Evolutionary conservation across 352 stramenopile species (phyloP), one percentile per base, ranked within the genome.

Genomic region (Phytophthora chlamydospora): DNA sequence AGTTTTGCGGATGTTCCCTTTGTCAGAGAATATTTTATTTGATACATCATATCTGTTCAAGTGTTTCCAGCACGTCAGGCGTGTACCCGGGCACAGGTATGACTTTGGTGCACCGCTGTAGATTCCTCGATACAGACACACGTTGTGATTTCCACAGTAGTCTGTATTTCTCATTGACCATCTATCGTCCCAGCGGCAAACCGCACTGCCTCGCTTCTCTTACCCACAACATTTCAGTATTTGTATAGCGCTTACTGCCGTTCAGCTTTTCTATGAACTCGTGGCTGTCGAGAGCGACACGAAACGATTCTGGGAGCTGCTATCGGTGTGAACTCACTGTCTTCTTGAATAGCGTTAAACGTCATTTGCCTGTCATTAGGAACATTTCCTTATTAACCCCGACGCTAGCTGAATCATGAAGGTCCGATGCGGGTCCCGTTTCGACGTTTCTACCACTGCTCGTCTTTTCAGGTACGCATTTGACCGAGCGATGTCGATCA

Each of bases 21-120:
- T 67, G 5, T 54, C 38, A 2, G 40, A 58, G 29, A 46, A 68
- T 3, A 68, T 33, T 4, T 63, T 27, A 1, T 54, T 33, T 10
- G 50, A 29, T 4, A 59, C 3, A 16, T 64, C 63, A 35, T 56
- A 68, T 2, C 36, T 38, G 21, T 68, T 51, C 17, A 68, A 64
- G 29, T 61, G 63, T 17, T 67, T 57, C 57, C 63, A 72, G 34
- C 63, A 68, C 14, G 63, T 63, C 21, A 50, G 48, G 12, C 42
- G 19, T 11, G 4, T 32, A 9, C 59, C 54, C 2, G 19, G 50
- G 42, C 63, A 64, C 51, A 53, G 61, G 19, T 58, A 64, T 1
- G 6, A 12, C 29, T 43, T 56, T 17, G 41, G 21, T 2, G 17
- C 11, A 16, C 41, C 47, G 0, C 31, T 2, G 34, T 63, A 58